These are phyloP conservation scores for Talaromyces sp. DNA, from an alignment of 2,329 filamentous ascomycete species.

Conservation along the genomic window DNA sequence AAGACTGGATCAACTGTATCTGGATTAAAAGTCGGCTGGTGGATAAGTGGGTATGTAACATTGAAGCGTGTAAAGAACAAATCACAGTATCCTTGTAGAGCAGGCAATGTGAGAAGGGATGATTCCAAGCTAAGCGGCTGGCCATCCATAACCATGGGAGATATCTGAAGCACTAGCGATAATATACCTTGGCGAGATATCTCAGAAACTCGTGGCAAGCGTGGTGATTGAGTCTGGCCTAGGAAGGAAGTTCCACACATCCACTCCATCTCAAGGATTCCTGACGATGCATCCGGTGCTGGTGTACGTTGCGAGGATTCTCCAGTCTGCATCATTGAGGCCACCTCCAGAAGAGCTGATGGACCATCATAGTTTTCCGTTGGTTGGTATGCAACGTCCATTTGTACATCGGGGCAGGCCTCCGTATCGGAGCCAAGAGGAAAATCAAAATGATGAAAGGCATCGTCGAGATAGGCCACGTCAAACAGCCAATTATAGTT, in stretches of 20 bases:
- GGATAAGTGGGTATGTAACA: slow-evolving; percentile 58
- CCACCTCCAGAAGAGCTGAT: slow-evolving; percentile 5
- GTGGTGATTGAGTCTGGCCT: not conserved
- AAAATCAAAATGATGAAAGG: slow-evolving; percentile 28
- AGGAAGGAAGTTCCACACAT: slow-evolving; percentile 22
- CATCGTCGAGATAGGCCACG: slow-evolving; percentile 37
- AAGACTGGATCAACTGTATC: slow-evolving; percentile 51
- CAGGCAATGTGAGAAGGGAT: slow-evolving; percentile 49
- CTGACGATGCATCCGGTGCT: not conserved
- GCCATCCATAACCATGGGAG: slow-evolving; percentile 50
- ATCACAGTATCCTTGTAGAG: slow-evolving; percentile 56
- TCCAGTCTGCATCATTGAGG: not conserved
- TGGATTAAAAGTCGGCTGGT: slow-evolving; percentile 57
- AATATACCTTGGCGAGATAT: slow-evolving; percentile 43
- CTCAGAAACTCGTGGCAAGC: slow-evolving; percentile 30
- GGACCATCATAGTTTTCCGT: slow-evolving; percentile 1
- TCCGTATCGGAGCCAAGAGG: slow-evolving; percentile 19
- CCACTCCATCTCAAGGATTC: slow-evolving; percentile 29
- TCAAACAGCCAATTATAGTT: slow-evolving; percentile 65
- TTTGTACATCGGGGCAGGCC: not conserved
- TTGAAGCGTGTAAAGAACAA: slow-evolving; percentile 63
- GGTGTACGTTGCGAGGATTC: not conserved
- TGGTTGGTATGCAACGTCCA: not conserved
- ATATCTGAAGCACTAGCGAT: slow-evolving; percentile 50
- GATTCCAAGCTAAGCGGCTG: slow-evolving; percentile 48